Evolutionary conservation across 2,329 filamentous ascomycete genomes (phyloP).

Genomic region (Nemania bipapillata): DNA sequence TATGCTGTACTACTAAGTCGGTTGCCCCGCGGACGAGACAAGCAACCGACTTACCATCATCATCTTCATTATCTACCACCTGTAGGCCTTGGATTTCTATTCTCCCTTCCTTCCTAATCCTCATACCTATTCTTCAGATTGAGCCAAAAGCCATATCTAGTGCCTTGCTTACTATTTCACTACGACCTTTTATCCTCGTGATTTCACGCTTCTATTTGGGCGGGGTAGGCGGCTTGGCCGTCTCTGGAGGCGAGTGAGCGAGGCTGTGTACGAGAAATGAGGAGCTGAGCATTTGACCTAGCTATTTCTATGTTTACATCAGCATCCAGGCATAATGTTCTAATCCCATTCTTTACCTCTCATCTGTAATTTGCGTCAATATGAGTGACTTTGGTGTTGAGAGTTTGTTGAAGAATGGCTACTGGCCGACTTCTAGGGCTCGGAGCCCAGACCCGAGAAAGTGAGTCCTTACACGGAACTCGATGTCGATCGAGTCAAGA

Average conservation of each 20-base stretch:
- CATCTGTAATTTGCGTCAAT: conserved; percentile 29
- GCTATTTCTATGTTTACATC: conserved; percentile 26
- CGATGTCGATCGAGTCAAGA: conserved; percentile 21
- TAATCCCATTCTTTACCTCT: conserved; percentile 34
- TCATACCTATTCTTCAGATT: conserved; percentile 1
- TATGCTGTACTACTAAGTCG: no score
- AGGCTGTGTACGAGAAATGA: conserved; percentile 42
- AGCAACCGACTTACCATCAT: not conserved
- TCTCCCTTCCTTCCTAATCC: not conserved
- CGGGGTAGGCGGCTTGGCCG: conserved; percentile 19
- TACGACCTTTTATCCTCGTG: not conserved
- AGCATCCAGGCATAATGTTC: conserved; percentile 42
- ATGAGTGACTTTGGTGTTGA: conserved; percentile 49
- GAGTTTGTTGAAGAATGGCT: conserved; percentile 48
- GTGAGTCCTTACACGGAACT: conserved; percentile 48
- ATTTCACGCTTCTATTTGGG: conserved; percentile 11
- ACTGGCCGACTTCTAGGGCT: conserved; percentile 49
- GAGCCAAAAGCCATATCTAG: not conserved
- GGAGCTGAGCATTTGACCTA: conserved; percentile 35
- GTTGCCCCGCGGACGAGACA: conserved; percentile 22
- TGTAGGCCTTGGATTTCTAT: conserved; percentile 2
- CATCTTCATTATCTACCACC: not conserved
- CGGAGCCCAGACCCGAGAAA: conserved; percentile 43
- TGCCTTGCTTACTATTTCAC: not conserved
- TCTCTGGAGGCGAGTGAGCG: conserved; percentile 26